A percentile compares a stretch with the other conserved stretches of the same genome.
Conservation (phyloP, 2,329 filamentous ascomycete genomes). For the Trichoderma sp. region DNA sequence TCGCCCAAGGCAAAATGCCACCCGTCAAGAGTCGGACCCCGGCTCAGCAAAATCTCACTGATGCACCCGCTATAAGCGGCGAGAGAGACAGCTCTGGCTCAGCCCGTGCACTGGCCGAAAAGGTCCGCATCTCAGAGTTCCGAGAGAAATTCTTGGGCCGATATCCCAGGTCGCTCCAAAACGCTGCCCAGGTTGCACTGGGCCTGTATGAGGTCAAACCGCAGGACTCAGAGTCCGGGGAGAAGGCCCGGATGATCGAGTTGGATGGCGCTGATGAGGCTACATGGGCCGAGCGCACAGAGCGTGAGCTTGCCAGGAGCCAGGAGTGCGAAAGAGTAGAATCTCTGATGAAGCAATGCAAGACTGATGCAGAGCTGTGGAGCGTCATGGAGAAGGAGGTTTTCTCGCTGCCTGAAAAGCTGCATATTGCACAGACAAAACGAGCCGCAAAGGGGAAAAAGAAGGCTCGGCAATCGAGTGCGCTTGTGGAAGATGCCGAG, state of each 20-base stretch:
- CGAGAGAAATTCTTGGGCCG: slow-evolving; percentile 41
- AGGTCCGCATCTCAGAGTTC: slow-evolving; percentile 37
- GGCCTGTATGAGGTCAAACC: slow-evolving; percentile 42
- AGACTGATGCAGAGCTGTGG: slow-evolving; percentile 68
- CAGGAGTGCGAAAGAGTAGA: slow-evolving; percentile 57
- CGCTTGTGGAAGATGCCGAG: slow-evolving; percentile 22
- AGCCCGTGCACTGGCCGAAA: slow-evolving; percentile 39
- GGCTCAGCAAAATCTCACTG: neutral
- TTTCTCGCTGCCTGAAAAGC: slow-evolving; percentile 58
- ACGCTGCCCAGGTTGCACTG: slow-evolving; percentile 44
- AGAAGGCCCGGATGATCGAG: slow-evolving; percentile 33
- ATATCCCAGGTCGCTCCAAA: slow-evolving; percentile 44
- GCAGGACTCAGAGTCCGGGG: slow-evolving; percentile 27
- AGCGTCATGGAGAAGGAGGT: slow-evolving; percentile 66
- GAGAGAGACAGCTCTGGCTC: neutral
- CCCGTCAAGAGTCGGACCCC: slow-evolving; percentile 31
- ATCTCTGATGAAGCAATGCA: slow-evolving; percentile 53
- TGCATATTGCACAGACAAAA: slow-evolving; percentile 51
- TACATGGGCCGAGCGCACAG: slow-evolving; percentile 39
- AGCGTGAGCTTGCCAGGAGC: slow-evolving; percentile 42
- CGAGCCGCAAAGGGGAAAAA: slow-evolving; percentile 26
- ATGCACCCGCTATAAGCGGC: neutral
- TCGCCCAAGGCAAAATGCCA: slow-evolving; percentile 41
- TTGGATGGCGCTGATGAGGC: slow-evolving; percentile 37
- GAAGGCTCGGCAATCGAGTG: slow-evolving; percentile 19